Percentiles rank a stretch among this genome's conserved stretches.
phyloP scores from a whole-genome alignment of 192 early-diverging fungal species.

The Glomus cerebriforme region DNA sequence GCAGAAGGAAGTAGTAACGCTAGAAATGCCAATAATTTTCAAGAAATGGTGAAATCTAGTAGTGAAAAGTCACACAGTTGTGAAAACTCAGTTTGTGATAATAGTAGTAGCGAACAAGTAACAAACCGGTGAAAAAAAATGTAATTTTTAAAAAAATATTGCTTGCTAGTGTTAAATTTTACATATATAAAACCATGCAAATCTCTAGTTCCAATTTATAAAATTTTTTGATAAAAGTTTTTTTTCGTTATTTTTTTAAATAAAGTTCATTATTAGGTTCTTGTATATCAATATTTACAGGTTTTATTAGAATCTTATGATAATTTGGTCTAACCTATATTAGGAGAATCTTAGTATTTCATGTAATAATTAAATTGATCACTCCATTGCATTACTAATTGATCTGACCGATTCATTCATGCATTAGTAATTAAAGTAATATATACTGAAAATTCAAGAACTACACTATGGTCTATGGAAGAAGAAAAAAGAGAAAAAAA shows the following conservation, averaged over 20 bases:
- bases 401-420: no score
- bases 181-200: background rate
- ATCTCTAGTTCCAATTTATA: background rate
- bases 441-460: no score
- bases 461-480: no score
- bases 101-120: background rate
- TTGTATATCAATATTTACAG: background rate
- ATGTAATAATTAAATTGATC: no score
- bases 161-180: background rate
- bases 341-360: no score
- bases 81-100: background rate
- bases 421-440: no score
- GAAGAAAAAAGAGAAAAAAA: no score
- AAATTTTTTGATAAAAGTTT: background rate
- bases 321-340: background rate
- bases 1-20: background rate
- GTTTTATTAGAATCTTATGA: background rate
- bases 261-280: constrained; percentile 10
- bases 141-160: background rate
- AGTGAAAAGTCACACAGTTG: background rate
- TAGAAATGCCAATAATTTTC: constrained; percentile 2
- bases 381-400: no score
- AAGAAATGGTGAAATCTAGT: background rate
- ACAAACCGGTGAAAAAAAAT: background rate
- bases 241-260: background rate